Base-by-base conservation (phyloP, 2,329 filamentous ascomycete genomes). In the Fusarium euwallaceae region DNA sequence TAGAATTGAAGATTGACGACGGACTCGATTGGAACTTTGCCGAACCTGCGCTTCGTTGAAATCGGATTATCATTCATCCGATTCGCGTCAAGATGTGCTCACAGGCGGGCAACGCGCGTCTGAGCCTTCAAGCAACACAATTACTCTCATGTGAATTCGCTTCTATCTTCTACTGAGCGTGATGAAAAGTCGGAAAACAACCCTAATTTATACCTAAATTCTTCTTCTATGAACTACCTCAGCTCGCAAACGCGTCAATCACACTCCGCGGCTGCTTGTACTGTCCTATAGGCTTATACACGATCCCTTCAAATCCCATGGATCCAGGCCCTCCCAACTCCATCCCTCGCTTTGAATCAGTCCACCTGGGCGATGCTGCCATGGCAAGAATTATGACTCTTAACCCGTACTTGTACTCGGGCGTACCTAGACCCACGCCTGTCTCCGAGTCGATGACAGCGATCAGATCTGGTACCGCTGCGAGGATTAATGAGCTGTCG, bases 221-320 rank as follows among this genome's bases (percentile, higher is more conserved):
- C 10, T 51, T 51, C 24, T n/a, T 53, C 48, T 32, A 53, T 53
- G 17, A 53, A 4, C 17, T 27, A 53, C 24, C n/a, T 53, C 17
- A 53, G 6, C 27, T 32, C 16, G 24, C 20, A 43, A 66, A 69
- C 24, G 24, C 45, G 11, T 85, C 82, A 58, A 90, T 87, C 1
- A 90, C 88, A 76, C 88, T 90, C 27, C 82, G 83, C 1, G 88
- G 88, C 78, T 88, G 84, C 0, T 86, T 84, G 76, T 88, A 90
- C 69, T 81, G 83, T 1, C 88, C 88, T 37, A 90, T 66, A 1
- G 88, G 83, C 70, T 83, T 85, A 69, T 89, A 90, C 58, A 84
- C 80, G 27, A 90, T 4, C 74, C 62, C n/a, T 66, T 76, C 62
- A 67, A 88, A 82, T 5, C 81, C 81, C 61, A 84, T 79, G 1